phyloP scores from a whole-genome alignment of 768 basidiomycete genomes.

The Russula sp. region DNA sequence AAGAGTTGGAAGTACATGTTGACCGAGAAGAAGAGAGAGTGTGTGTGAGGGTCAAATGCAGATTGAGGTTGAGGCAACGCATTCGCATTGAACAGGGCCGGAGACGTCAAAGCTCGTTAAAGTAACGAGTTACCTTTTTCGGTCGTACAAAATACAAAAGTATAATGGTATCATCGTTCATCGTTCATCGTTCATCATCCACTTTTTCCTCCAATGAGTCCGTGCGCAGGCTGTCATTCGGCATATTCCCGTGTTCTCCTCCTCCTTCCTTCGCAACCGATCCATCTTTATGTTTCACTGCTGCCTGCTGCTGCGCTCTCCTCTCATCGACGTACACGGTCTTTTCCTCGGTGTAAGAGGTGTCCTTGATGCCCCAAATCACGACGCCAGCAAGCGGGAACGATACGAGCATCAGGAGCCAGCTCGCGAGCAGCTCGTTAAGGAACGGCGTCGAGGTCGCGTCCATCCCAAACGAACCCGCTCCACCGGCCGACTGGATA shows the following conservation, averaged over 20 bases:
- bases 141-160: too few relatives aligned
- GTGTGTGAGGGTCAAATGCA: too few relatives aligned
- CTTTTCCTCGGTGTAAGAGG: conserved; percentile 32
- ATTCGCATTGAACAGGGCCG: too few relatives aligned
- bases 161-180: too few relatives aligned
- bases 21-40: too few relatives aligned
- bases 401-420: conserved; percentile 31
- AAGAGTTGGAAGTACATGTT: too few relatives aligned
- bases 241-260: not conserved
- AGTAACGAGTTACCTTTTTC: too few relatives aligned
- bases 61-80: too few relatives aligned
- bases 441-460: conserved; percentile 37
- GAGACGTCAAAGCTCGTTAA: too few relatives aligned
- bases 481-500: conserved; percentile 31
- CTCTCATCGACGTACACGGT: conserved; percentile 27
- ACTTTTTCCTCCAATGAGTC: too few relatives aligned
- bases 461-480: conserved; percentile 40
- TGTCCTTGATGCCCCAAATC: conserved; percentile 32
- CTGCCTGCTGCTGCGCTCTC: conserved; percentile 14
- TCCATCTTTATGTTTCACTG: not conserved
- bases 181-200: too few relatives aligned
- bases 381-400: conserved; percentile 32
- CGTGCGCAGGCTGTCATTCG: not conserved
- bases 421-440: conserved; percentile 35
- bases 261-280: not conserved